Base-by-base conservation (phyloP, 129 eudicot species). In the Helianthus tuberosus region DNA sequence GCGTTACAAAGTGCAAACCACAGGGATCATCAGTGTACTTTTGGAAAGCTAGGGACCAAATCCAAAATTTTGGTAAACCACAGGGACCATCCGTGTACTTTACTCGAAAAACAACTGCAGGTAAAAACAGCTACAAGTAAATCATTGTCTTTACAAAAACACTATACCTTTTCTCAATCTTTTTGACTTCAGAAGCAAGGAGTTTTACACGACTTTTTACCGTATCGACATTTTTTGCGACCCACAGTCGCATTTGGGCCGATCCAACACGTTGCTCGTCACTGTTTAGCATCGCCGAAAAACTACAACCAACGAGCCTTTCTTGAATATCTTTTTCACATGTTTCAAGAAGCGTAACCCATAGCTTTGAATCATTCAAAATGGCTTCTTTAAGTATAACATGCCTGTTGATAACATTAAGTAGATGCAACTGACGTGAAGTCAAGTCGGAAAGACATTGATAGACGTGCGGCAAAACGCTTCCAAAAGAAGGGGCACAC, bases 241-340 rank as follows among this genome's bases (percentile, higher is more conserved):
- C 87, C 99, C 99, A 95, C 38, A 61, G 66, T 74, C 75, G 75
- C 97, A 89, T 89, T 71, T 88, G 97, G 15, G 77, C 75, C 64
- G 84, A 69, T 71, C 96, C 97, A 77, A 63, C 72, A 11, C 89
- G 87, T 65, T 32, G 65, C 88, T 91, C 86, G 69, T 72, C 50
- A 60, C 84, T 81, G 11, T 78, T 35, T 23, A 83, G 55, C 59
- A 64, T 39, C 44, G 87, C 84, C 38, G 83, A 78, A 75, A 94
- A 86, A 64, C 86, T 81, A 69, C 83, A 75, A 68, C 84, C 76
- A 16, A 87, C 72, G 11, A 93, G 87, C 82, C 97, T 89, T 75
- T 85, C 88, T 64, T 87, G 72, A 47, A 95, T 84, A 72, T 95
- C 90, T 65, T 64, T 85, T 73, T 95, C 98, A 78, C 88, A 72